phyloP scores from a whole-genome alignment of 306 rosid genomes.

The Heteromeles arbutifolia region DNA sequence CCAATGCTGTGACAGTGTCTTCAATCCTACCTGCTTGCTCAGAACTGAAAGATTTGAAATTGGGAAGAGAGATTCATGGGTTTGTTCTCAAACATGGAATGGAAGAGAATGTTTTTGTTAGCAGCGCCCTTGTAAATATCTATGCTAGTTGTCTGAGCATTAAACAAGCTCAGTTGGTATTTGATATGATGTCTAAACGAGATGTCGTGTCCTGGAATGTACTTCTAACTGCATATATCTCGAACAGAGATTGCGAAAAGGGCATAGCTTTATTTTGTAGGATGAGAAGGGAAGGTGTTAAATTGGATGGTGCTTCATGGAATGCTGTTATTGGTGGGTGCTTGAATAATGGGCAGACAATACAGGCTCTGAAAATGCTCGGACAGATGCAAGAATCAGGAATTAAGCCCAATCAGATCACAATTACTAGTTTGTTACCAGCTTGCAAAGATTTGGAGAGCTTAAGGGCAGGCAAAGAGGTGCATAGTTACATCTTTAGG shows the following conservation, averaged over 20 bases:
- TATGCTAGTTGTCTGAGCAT: slow-evolving; percentile 1
- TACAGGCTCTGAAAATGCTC: slow-evolving; percentile 37
- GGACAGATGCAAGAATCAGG: slow-evolving; percentile 47
- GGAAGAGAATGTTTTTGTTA: not conserved
- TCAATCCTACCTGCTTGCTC: not conserved
- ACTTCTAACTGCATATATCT: slow-evolving; percentile 41
- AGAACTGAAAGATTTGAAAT: not conserved
- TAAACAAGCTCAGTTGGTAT: slow-evolving; percentile 28
- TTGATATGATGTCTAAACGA: slow-evolving; percentile 38
- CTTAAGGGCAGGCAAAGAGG: slow-evolving; percentile 47
- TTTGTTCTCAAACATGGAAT: not conserved
- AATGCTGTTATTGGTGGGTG: slow-evolving; percentile 53
- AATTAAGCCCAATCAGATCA: slow-evolving; percentile 43
- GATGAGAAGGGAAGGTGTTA: slow-evolving; percentile 35
- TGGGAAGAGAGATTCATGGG: slow-evolving; percentile 13
- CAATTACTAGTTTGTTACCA: slow-evolving; percentile 40
- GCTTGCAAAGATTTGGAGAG: slow-evolving; percentile 46
- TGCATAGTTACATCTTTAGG: slow-evolving; percentile 44
- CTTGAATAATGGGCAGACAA: slow-evolving; percentile 37
- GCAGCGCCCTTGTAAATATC: not conserved
- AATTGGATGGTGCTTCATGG: slow-evolving; percentile 42
- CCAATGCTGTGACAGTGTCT: slow-evolving; percentile 8
- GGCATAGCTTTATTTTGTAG: slow-evolving; percentile 33
- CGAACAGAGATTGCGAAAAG: slow-evolving; percentile 33
- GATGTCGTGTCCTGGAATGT: slow-evolving; percentile 53